Percentiles rank a stretch among this genome's conserved stretches.
phyloP scores from a whole-genome alignment of 345 rosid species.

The Syzygium grande region DNA sequence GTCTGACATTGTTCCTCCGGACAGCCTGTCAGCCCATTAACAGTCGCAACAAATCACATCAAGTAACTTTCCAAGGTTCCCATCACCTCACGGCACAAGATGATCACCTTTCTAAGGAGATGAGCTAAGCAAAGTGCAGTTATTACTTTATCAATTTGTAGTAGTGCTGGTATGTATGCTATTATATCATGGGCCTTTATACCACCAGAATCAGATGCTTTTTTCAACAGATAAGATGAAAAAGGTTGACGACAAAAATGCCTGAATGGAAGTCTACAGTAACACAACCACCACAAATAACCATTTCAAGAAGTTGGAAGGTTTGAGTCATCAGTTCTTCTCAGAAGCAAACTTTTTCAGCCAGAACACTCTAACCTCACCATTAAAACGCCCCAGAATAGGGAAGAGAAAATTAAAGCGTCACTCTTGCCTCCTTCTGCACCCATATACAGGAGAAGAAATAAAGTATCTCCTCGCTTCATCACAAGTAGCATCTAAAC shows the following conservation, averaged over 20 bases:
- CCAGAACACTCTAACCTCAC: background rate
- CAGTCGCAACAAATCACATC: conserved; percentile 9
- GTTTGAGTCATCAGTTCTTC: background rate
- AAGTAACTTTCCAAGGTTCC: background rate
- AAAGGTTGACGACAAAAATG: background rate
- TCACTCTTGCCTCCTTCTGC: background rate
- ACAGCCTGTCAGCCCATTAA: conserved; percentile 11
- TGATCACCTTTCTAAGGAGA: background rate
- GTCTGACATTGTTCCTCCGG: conserved; percentile 2
- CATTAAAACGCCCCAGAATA: background rate
- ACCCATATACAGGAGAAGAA: background rate
- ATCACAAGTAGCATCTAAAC: background rate
- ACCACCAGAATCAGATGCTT: background rate
- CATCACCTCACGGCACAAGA: background rate
- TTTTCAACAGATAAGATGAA: background rate
- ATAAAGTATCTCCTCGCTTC: background rate
- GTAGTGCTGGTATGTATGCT: background rate
- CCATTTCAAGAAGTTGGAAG: background rate
- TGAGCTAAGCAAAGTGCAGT: background rate
- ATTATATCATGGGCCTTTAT: background rate
- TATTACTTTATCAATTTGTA: background rate
- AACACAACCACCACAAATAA: background rate
- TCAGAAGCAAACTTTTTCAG: background rate
- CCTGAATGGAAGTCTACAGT: background rate
- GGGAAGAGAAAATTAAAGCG: background rate